Base-by-base conservation (phyloP, 768 basidiomycete species). In the Tephrocybe sp. region DNA sequence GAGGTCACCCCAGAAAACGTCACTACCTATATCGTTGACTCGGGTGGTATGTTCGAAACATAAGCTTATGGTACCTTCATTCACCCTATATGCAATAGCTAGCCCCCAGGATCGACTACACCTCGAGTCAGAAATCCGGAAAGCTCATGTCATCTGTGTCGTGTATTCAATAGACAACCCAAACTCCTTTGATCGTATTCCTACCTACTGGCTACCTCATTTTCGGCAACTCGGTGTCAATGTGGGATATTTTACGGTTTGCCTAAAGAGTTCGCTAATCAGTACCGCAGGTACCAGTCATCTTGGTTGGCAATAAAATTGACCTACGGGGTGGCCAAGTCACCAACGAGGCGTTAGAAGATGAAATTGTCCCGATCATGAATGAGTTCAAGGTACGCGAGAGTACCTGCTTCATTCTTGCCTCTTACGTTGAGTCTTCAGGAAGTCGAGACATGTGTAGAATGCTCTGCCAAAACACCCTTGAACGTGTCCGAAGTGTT, bases 371-470 rank as follows among this genome's bases (percentile, higher is more conserved):
- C 50, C 96, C 96, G 25, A 93, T 99, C 49, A 99, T 98, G 96
- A 86, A 88, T 58, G 96, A 98, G 69, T 99, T 96, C 84, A 99
- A 99, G 83, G 94, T 86, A 63, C 49, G 71, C 61, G 20, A 3
- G 10, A 18, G 21, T 15, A n/a, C 15, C 41, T 10, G 23, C 2
- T 46, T 56, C 26, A 49, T 45, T 40, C 33, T 26, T 32, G 37
- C 47, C 30, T 53, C 38, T 47, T 43, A 43, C 55, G 51, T 45
- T 46, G 51, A 30, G 38, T 51, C 18, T 56, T 50, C 58, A 98
- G 96, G 95, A 98, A 81, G 95, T 98, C 48, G 95, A 98, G 66
- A 98, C 96, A 36, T 98, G 95, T 62, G 90, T 98, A 25, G 96
- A 98, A 72, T 93, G 91, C 63, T 96, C 93, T n/a, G 94, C 94